phyloP scores from a whole-genome alignment of 2,329 filamentous ascomycete genomes.

The Monilinia laxa region DNA sequence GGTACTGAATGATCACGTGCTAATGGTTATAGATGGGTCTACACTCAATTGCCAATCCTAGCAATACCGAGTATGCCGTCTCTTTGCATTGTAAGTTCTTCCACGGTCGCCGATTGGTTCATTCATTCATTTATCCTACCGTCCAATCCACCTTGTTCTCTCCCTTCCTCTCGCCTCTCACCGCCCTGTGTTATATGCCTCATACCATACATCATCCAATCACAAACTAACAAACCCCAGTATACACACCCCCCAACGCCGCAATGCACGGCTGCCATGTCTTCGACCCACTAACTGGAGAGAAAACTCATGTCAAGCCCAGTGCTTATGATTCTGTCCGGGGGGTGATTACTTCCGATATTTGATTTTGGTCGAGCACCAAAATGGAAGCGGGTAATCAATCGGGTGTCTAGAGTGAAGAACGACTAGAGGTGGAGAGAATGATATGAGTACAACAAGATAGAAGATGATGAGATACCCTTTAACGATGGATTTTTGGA shows the following conservation, averaged over 20 bases:
- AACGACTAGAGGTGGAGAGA: no score
- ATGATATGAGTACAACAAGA: no score
- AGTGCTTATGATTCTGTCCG: slow-evolving; percentile 67
- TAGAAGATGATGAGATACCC: no score
- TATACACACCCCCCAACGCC: slow-evolving; percentile 91
- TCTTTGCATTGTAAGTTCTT: slow-evolving; percentile 63
- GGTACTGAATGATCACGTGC: background rate
- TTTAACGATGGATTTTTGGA: no score
- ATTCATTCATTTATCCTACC: background rate
- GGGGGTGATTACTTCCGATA: background rate
- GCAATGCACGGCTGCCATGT: slow-evolving; percentile 78
- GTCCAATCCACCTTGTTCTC: background rate
- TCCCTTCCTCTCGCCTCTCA: background rate
- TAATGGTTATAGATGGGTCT: slow-evolving; percentile 59
- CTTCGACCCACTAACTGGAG: slow-evolving; percentile 75
- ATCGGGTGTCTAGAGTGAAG: no score
- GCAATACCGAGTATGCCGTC: slow-evolving; percentile 70
- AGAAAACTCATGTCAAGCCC: slow-evolving; percentile 67
- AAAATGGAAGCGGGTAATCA: no score
- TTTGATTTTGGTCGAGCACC: no score
- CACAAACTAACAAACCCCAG: slow-evolving; percentile 23
- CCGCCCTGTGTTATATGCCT: background rate
- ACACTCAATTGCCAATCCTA: slow-evolving; percentile 77
- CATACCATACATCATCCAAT: no score
- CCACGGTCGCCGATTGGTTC: background rate